Conservation (phyloP, 2,329 filamentous ascomycete species). For the Neocatenulostroma microsporum region DNA sequence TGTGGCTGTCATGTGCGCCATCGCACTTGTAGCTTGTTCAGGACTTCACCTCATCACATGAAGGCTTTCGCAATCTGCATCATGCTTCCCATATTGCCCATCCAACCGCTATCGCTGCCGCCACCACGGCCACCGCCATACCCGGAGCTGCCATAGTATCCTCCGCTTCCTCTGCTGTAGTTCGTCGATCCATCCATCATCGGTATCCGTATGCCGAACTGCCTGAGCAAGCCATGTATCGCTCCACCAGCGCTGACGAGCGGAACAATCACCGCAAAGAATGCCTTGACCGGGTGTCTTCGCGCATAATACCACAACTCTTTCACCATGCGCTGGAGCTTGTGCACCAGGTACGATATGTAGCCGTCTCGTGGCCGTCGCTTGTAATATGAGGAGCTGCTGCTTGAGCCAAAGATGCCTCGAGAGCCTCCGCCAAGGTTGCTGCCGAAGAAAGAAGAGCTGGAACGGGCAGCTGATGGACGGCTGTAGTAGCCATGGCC, state of each 20-base stretch:
- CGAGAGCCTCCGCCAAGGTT: conserved; percentile 12
- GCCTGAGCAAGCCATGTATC: conserved; percentile 65
- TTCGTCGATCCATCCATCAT: conserved; percentile 34
- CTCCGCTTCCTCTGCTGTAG: conserved; percentile 23
- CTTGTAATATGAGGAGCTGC: conserved; percentile 65
- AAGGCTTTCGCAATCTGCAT: conserved; percentile 47
- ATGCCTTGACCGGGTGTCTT: conserved; percentile 76
- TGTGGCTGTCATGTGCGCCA: conserved; percentile 1
- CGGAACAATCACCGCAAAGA: conserved; percentile 82
- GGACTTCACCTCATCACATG: conserved; percentile 31
- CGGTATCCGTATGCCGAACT: conserved; percentile 73
- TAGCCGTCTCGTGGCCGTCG: conserved; percentile 71
- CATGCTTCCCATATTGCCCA: conserved; percentile 41
- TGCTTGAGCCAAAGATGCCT: conserved; percentile 21
- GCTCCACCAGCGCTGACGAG: conserved; percentile 71
- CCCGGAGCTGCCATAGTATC: conserved; percentile 40
- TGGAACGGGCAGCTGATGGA: conserved; percentile 12
- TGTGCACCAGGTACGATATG: conserved; percentile 62
- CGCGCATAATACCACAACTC: conserved; percentile 76
- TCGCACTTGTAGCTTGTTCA: not conserved
- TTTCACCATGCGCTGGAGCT: conserved; percentile 70
- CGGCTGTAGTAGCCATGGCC: conserved; percentile 21
- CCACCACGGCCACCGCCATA: conserved; percentile 30
- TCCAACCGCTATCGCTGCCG: conserved; percentile 31
- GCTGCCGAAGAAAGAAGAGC: conserved; percentile 19